A percentile compares a stretch with the other conserved stretches of the same genome.
phyloP scores from a whole-genome alignment of 2,329 filamentous ascomycete genomes.

The Pyrenophora graminea region DNA sequence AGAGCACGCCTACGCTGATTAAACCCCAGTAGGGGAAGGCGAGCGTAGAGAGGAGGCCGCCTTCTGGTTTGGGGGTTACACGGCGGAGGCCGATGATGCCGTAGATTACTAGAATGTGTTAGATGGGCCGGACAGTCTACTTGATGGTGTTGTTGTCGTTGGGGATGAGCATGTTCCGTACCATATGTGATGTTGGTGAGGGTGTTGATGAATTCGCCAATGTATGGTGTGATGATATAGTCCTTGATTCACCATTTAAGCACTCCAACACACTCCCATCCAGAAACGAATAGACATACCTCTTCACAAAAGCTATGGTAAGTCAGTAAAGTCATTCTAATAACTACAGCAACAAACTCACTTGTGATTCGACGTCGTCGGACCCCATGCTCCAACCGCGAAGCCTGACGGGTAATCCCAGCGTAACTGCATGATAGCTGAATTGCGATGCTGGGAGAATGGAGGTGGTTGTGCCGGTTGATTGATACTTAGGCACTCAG shows the following conservation, averaged over 20 bases:
- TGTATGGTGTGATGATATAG: slow-evolving; percentile 57
- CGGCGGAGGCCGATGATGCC: slow-evolving; percentile 40
- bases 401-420: slow-evolving; percentile 33
- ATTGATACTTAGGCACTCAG: not conserved
- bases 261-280: not conserved
- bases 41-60: slow-evolving; percentile 39
- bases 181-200: slow-evolving; percentile 57
- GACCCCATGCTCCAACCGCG: slow-evolving; percentile 30
- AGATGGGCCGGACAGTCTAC: too few species aligned
- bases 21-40: slow-evolving; percentile 51
- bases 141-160: too few species aligned
- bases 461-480: not conserved
- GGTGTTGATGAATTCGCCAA: slow-evolving; percentile 60
- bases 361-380: slow-evolving; percentile 41
- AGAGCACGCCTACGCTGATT: slow-evolving; percentile 50
- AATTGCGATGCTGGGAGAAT: not conserved
- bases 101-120: slow-evolving; percentile 37
- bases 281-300: slow-evolving; percentile 13
- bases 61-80: slow-evolving; percentile 29
- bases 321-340: slow-evolving; percentile 18
- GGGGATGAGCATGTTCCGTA: slow-evolving; percentile 26
- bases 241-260: slow-evolving; percentile 47
- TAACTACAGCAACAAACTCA: slow-evolving; percentile 21
- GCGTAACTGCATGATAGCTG: slow-evolving; percentile 25
- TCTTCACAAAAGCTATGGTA: slow-evolving; percentile 44